Base-by-base conservation (phyloP, 768 basidiomycete species). In the Leccinum disarticulatum region DNA sequence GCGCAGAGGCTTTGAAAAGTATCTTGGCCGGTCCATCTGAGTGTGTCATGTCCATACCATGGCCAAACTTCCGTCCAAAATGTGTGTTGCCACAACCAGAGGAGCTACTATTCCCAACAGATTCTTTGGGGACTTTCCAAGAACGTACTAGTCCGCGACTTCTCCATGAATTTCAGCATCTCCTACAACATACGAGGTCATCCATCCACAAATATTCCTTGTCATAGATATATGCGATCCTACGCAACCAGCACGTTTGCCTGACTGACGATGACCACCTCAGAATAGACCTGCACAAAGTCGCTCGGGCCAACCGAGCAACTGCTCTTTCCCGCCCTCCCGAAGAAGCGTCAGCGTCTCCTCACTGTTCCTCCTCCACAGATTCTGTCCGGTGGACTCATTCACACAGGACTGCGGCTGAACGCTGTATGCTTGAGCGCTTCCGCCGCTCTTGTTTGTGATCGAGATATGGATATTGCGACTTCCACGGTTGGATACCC, bases 261-360 rank as follows among this genome's bases (percentile, higher is more conserved):
- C 6, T 61, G 59, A 36, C 41, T 64, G 54, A 66, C 13, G 9
- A 60, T n/a, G 56, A 64, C 54, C 1, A 43, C 54, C n/a, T 67
- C 52, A 3, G 54, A 6, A 47, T 64, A 64, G 9, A 67, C 56
- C 27, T 49, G 48, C 6, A 67, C 51, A 52, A 61, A 64, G 35
- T 64, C 62, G 15, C 31, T 64, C 25, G 65, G 58, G 27, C 58
- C 54, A 5, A 67, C 54, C 3, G 11, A 67, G 3, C 25, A 13
- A 8, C 43, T 67, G 61, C 14, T 30, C 19, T 27, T 53, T 60
- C 9, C 61, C 53, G 4, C 51, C 51, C 0, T 66, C 54, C 38
- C 65, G 54, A 22, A 36, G 2, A 1, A 66, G 13, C 1, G 31
- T 46, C 56, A 67, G 5, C 3, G 47, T 58, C 56, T 66, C 65